Base-by-base conservation (phyloP, 805 yeast genomes). In the Candida nonsorbophila region DNA sequence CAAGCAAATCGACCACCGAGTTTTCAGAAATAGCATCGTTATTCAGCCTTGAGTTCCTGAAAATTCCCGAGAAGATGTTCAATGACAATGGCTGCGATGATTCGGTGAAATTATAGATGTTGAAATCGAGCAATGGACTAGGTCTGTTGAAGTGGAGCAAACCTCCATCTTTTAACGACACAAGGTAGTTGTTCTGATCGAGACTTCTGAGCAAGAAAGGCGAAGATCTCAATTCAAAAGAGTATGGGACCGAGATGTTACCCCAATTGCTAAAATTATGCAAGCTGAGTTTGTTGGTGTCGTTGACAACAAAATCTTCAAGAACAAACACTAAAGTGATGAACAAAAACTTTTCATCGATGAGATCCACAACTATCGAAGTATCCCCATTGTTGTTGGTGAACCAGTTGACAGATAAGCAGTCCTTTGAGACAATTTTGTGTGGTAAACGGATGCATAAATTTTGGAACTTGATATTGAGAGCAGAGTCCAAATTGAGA, bases 81-180 rank as follows among this genome's bases (percentile, higher is more conserved):
- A 52, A 56, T 25, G 55, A 47, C 32, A 45, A 45, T 44, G 44
- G 53, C 53, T 43, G 66, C 42, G 57, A 36, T 4, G 45, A 25
- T 24, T 79, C 87, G 34, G 67, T 70, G 50, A 81, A 82, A 16
- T 75, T 54, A 25, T 49, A 52, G 7, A 71, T 73, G 33, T 58
- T 72, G 23, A 59, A 50, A 14, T 53, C 60, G 3, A 37, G 40
- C 16, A 64, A 49, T 7, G 71, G 52, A 75, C 33, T 16, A 0
- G 40, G 22, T 40, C 76, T 58, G 20, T 44, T 42, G 33, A 82
- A 59, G 25, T 77, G 78, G 28, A 85, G 55, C 23, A 87, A 50
- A 1, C 88, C 85, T 15, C 97, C 96, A 55, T 88, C 94, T 24
- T 68, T 66, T 27, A 87, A 60, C 4, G 85, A 65, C 0, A 81